Percentiles rank a stretch among this genome's conserved stretches.
Evolutionary conservation across 371 early-diverging fungal species (phyloP).

Genomic region (Apophysomyces sp.): DNA sequence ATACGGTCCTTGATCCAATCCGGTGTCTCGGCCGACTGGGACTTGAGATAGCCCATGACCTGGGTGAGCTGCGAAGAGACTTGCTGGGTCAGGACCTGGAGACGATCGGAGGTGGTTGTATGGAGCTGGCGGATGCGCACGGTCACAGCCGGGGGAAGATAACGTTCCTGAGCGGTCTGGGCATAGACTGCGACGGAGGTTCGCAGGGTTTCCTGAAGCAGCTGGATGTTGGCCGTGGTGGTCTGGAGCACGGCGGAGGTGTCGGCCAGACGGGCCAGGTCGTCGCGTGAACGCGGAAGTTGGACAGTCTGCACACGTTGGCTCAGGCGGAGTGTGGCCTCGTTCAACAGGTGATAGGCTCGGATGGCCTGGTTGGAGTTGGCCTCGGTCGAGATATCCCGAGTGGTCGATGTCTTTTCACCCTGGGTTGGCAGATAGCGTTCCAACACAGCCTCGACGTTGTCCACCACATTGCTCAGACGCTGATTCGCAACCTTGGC

Average conservation of each 20-base stretch:
- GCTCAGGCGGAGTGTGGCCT: conserved; percentile 31
- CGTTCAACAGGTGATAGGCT: conserved; percentile 33
- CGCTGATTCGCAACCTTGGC: conserved; percentile 46
- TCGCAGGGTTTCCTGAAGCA: conserved; percentile 27
- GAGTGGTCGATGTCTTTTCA: conserved; percentile 2
- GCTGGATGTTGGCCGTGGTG: conserved; percentile 17
- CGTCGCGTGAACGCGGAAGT: conserved; percentile 23
- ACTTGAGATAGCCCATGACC: conserved; percentile 40
- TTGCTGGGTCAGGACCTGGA: conserved; percentile 25
- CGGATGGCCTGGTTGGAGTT: conserved; percentile 37
- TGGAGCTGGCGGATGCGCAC: conserved; percentile 21
- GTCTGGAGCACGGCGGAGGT: conserved; percentile 26
- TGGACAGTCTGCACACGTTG: conserved; percentile 25
- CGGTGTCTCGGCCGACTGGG: conserved; percentile 44
- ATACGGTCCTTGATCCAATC: conserved; percentile 49
- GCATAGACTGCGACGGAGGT: conserved; percentile 28
- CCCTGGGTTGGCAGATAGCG: conserved; percentile 45
- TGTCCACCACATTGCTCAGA: conserved; percentile 41
- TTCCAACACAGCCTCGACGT: conserved; percentile 46
- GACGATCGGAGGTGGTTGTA: conserved; percentile 9
- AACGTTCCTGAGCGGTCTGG: conserved; percentile 24
- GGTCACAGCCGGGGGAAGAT: conserved; percentile 26
- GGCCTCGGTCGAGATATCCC: conserved; percentile 6
- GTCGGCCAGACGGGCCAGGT: conserved; percentile 20
- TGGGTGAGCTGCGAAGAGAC: conserved; percentile 25